Evolutionary conservation across 2,329 filamentous ascomycete species (phyloP), one percentile per base, ranked within the genome.

Genomic region (Alternaria infectoria): DNA sequence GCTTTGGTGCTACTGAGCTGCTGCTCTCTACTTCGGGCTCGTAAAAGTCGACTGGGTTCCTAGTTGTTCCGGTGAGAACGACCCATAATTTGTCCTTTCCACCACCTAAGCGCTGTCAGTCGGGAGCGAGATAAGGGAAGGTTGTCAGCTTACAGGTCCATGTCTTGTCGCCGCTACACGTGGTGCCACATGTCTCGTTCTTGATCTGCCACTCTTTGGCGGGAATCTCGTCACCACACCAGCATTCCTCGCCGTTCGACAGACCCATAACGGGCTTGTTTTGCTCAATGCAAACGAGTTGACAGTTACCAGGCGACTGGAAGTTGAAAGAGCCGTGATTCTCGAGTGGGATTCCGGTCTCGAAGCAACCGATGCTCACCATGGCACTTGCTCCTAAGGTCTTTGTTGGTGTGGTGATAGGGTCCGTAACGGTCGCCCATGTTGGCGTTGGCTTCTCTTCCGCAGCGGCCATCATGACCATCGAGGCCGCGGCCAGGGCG

Each of bases 191-290:
- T 15, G 88, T 81, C 8, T 76, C 77, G 73, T 90, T 86, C 47
- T 85, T 81, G 7, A 88, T 85, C 63, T 89, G 76, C 44, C 82
- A 82, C 15, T 81, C 81, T 51, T 74, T 68, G 15, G 89, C 83
- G 0, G 93, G 93, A 51, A 94, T 85, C 62, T 84, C 80, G 66
- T 88, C 81, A 62, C 93, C 93, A 74, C 93, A 97, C 73, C 84
- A 92, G 81, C 93, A 97, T 67, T 88, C 80, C 17, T 84, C 83
- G 15, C 87, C 87, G 17, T 85, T 84, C 8, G 85, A 87, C 47
- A 92, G 81, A 30, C 85, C 92, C 72, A 90, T 87, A 8, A 93
- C 90, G 1, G 84, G 69, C 36, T 86, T 83, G 8, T 82, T 72
- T 1, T 79, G 73, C 3, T 79, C 71, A 23, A 82, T 71, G 74